A percentile compares a stretch with the other conserved stretches of the same genome.
Conservation (phyloP, 495 filamentous ascomycete genomes). For the Aspergillus cavernicola region DNA sequence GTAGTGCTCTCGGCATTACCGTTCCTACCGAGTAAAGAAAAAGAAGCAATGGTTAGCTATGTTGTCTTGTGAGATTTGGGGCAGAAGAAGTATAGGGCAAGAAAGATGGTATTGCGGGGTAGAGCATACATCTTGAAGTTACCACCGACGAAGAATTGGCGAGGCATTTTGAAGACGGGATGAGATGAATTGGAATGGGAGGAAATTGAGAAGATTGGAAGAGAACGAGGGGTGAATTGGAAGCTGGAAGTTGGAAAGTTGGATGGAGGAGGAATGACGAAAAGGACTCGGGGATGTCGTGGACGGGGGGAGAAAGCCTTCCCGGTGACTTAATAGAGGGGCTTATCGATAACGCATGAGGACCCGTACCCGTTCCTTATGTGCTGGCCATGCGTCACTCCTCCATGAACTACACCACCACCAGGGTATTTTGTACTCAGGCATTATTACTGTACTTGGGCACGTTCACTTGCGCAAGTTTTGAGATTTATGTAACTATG, state of each 20-base stretch:
- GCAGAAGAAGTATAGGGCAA: neutral
- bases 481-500: neutral
- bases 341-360: conserved; percentile 25
- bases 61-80: neutral
- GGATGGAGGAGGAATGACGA: conserved; percentile 11
- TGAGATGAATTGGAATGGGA: neutral
- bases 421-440: no score
- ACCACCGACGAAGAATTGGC: conserved; percentile 98
- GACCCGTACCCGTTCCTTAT: neutral
- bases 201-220: conserved; percentile 1
- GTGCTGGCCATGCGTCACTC: conserved; percentile 16
- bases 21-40: conserved; percentile 64
- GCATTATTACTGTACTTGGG: no score
- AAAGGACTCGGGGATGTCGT: conserved; percentile 4
- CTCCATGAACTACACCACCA: conserved; percentile 8
- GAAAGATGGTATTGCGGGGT: conserved; percentile 18
- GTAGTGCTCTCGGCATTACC: conserved; percentile 82
- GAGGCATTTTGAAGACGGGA: conserved; percentile 59
- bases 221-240: conserved; percentile 6
- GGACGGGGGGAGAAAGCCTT: neutral
- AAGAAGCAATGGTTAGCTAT: conserved; percentile 14
- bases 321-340: conserved; percentile 8
- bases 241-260: conserved; percentile 11
- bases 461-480: conserved; percentile 4
- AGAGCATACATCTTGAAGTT: conserved; percentile 93